Evolutionary conservation across 1,284 basidiomycete genomes (phyloP).

Genomic region (Volvariella volvacea): DNA sequence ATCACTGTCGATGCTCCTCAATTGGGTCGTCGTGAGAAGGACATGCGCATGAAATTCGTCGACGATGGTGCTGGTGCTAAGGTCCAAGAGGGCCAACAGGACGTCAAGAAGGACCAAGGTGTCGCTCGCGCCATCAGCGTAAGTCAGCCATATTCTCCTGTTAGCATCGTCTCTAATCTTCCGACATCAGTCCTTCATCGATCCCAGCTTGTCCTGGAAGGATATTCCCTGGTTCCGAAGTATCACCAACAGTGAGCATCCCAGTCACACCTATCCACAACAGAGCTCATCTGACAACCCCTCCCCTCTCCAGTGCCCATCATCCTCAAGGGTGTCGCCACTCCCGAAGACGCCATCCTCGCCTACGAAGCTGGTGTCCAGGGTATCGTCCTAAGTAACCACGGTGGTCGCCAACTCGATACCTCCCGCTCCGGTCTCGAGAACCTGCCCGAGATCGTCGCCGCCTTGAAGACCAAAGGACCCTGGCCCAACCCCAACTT

Average conservation of each 20-base stretch:
- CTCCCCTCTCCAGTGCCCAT: constrained; percentile 18
- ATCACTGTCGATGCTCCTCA: constrained; percentile 94
- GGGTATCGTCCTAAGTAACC: constrained; percentile 64
- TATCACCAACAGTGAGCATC: constrained; percentile 21
- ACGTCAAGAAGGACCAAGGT: constrained; percentile 74
- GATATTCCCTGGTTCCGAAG: constrained; percentile 25
- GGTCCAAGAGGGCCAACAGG: constrained; percentile 37
- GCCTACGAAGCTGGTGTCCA: constrained; percentile 60
- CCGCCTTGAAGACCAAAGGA: constrained; percentile 45
- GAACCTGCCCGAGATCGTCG: constrained; percentile 58
- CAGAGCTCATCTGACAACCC: neutral
- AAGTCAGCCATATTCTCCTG: constrained; percentile 17
- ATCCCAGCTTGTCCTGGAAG: constrained; percentile 55
- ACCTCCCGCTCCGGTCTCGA: constrained; percentile 58
- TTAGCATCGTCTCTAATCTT: neutral
- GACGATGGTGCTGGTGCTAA: constrained; percentile 59
- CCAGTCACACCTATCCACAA: neutral
- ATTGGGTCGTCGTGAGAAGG: constrained; percentile 84
- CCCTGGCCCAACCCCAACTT: constrained; percentile 43
- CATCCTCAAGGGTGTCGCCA: constrained; percentile 31
- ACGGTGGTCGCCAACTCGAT: constrained; percentile 65
- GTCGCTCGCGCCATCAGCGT: constrained; percentile 84
- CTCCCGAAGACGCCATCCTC: constrained; percentile 56
- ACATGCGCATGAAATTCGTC: constrained; percentile 90
- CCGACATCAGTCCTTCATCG: constrained; percentile 73